Base-by-base conservation (phyloP, 164 flowering plant species). In the Santalum album region DNA sequence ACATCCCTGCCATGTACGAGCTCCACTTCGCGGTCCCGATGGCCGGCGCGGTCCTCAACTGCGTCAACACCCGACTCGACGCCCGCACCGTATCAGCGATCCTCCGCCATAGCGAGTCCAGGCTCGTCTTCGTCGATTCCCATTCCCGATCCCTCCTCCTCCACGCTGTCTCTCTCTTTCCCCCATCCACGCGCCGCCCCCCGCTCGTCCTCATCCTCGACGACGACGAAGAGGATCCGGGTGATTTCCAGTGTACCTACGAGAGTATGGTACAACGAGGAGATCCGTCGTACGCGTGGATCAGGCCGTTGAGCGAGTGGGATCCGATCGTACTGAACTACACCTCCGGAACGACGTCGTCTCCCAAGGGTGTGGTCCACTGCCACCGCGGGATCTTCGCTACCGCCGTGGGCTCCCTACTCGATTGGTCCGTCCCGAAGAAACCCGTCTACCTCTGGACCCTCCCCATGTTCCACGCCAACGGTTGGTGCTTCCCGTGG, bases 401-500 rank as follows among this genome's bases (percentile, higher is more conserved):
- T 54, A 34, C 66, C 16, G 53, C 72, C 46, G 16, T 70, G 1
- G 74, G 64, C 19, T 53, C 71, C n/a, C 52, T 75, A 45, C 42
- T 73, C 12, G 72, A 69, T 0, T 78, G 79, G 80, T 18, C 44
- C 3, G 62, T 75, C 0, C 69, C 69, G 3, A 64, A 65, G 23
- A 74, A 61, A 29, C 68, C 82, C 0, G 65, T 75, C 0, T 78
- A 69, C 25, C 55, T 80, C 20, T 80, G 86, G 86, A 75, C 76
- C 25, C 67, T 80, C 12, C 78, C 82, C 11, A 75, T 80, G 77
- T 80, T 80, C 55, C 86, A 80, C 56, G 67, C 73, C 27, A 80
- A 80, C 46, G 86, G 86, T 0, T 80, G 86, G 86, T 46, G 71
- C 45, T 73, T 34, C 59, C 58, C 80, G 0, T 80, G 82, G 82